Percentiles rank a stretch among this genome's conserved stretches.
Conservation (phyloP, 2,329 filamentous ascomycete genomes). For the Fusarium sp. region DNA sequence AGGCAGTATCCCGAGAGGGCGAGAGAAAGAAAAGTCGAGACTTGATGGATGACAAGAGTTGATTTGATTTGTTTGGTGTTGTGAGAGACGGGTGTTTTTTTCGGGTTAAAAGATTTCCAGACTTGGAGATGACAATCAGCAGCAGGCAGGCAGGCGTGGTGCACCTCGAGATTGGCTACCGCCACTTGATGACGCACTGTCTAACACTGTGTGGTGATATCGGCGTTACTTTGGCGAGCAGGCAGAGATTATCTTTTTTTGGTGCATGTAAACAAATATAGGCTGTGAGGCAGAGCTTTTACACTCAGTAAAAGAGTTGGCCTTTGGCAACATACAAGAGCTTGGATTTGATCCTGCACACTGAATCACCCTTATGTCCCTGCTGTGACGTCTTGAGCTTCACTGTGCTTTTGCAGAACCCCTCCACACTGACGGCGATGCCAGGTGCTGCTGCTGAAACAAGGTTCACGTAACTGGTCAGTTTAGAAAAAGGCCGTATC, state of each 20-base stretch:
- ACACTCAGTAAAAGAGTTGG: no score
- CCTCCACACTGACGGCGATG: conserved; percentile 28
- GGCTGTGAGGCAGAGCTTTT: no score
- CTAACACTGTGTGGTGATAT: conserved; percentile 14
- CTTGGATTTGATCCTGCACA: neutral
- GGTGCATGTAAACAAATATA: no score
- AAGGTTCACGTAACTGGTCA: no score
- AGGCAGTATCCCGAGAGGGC: conserved; percentile 21
- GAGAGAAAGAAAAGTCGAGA: conserved; percentile 15
- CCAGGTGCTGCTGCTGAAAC: conserved; percentile 1
- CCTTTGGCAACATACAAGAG: no score
- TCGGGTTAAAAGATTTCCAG: conserved; percentile 7
- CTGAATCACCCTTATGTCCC: conserved; percentile 27
- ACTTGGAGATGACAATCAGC: conserved; percentile 13
- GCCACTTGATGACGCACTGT: conserved; percentile 32
- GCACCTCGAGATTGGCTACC: conserved; percentile 29
- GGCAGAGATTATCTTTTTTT: neutral
- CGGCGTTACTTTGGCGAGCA: neutral
- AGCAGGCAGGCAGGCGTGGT: conserved; percentile 7
- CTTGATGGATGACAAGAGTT: conserved; percentile 15
- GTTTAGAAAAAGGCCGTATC: no score
- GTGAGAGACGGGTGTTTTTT: conserved; percentile 15
- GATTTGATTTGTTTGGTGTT: conserved; percentile 9
- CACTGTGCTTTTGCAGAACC: conserved; percentile 15
- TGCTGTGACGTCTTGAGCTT: neutral